A percentile compares a stretch with the other conserved stretches of the same genome.
Evolutionary conservation across 2,329 filamentous ascomycete genomes (phyloP).

Genomic region (Bipolaris victoriae): DNA sequence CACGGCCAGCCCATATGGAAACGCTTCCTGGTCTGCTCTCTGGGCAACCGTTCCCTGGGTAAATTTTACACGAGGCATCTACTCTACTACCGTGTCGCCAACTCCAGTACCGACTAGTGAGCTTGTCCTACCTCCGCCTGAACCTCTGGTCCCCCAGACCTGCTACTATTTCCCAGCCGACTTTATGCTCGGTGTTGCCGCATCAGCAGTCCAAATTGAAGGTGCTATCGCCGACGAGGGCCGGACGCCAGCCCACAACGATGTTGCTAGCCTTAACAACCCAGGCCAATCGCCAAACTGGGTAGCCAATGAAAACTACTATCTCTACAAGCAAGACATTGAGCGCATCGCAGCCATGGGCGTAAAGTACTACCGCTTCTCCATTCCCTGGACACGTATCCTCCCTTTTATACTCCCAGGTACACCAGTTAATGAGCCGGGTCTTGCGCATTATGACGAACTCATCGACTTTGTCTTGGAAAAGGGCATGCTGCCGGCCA

Average conservation of each 20-base stretch:
- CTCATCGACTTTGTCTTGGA: constrained; percentile 58
- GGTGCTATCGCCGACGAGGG: constrained; percentile 43
- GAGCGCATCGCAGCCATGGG: constrained; percentile 60
- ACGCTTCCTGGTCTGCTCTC: constrained; percentile 49
- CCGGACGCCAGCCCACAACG: constrained; percentile 31
- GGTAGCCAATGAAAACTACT: constrained; percentile 60
- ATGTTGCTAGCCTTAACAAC: constrained; percentile 19
- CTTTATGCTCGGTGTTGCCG: constrained; percentile 49
- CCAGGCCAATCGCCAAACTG: constrained; percentile 22
- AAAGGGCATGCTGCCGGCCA: constrained; percentile 57
- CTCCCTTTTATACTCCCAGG: constrained; percentile 59
- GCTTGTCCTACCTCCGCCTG: constrained; percentile 61
- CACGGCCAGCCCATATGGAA: constrained; percentile 45
- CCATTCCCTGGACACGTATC: constrained; percentile 60
- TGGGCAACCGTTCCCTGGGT: constrained; percentile 46
- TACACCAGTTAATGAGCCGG: constrained; percentile 60
- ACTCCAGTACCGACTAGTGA: constrained; percentile 62
- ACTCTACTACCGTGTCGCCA: constrained; percentile 60
- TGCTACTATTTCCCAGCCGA: constrained; percentile 59
- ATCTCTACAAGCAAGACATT: constrained; percentile 64
- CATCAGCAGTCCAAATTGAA: constrained; percentile 38
- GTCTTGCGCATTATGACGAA: constrained; percentile 61
- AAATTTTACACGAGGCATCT: constrained; percentile 50
- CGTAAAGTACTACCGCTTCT: constrained; percentile 60
- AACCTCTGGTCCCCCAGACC: constrained; percentile 57